Conservation (phyloP, 306 rosid genomes). For the Sphenostylis stenocarpa region DNA sequence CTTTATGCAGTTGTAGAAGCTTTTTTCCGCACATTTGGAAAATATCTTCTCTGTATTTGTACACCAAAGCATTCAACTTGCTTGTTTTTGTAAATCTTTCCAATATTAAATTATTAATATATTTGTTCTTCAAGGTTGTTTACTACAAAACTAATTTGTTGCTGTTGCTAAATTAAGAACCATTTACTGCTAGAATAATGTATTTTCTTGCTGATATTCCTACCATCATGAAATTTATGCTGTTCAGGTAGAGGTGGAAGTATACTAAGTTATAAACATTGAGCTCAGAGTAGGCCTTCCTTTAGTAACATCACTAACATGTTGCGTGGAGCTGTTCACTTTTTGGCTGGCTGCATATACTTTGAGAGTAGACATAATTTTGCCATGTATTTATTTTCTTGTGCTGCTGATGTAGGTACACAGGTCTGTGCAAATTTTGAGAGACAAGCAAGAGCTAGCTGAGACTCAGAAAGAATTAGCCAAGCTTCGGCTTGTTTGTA, state of each 20-base stretch:
- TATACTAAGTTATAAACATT: not conserved
- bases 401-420: conserved; percentile 65
- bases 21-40: not conserved
- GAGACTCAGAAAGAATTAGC: conserved; percentile 92
- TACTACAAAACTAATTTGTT: not conserved
- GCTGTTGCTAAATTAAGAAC: not conserved
- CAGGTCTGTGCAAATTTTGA: conserved; percentile 84
- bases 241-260: not conserved
- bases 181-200: not conserved
- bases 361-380: not conserved
- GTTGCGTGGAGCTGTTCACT: conserved; percentile 4
- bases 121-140: conserved; percentile 2
- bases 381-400: conserved; percentile 8
- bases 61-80: not conserved
- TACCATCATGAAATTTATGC: not conserved
- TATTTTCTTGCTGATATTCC: conserved; percentile 17
- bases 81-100: not conserved
- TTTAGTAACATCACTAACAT: not conserved
- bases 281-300: conserved; percentile 1
- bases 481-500: conserved; percentile 74
- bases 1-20: not conserved
- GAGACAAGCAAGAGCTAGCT: conserved; percentile 94
- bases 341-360: conserved; percentile 1
- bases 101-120: not conserved
- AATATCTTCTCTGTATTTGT: conserved; percentile 30